Base-by-base conservation (phyloP, 768 basidiomycete genomes). In the Naganishia vishniacii region DNA sequence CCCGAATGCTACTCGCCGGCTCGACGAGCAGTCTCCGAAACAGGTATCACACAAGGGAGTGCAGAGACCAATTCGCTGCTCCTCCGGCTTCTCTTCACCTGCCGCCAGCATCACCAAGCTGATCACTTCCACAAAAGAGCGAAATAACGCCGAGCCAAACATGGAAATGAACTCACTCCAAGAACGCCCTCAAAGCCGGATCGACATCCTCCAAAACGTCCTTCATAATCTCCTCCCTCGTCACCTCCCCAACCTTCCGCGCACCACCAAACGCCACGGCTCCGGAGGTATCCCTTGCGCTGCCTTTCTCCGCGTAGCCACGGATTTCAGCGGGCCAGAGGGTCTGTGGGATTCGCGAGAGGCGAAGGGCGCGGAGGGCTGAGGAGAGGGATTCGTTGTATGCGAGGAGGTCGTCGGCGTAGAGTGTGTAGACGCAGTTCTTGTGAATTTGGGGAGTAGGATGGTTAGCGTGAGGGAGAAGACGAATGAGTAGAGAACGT, bases 371-470 rank as follows among this genome's bases (percentile, higher is more conserved):
- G 5, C 75, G 48, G n/a, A 82, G 81, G 11, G 91, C 75, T 0
- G 78, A 65, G 2, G 71, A 70, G 0, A 91, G 67, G 4, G 84
- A 81, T 13, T 82, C 80, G 26, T 82, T 81, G 78, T 91, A 91
- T 13, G 79, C 80, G 25, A 80, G 79, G 1, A 89, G 75, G 0
- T 86, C 83, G 49, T 91, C 89, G 65, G 88, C 85, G 77, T 91
- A 90, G 26, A 91, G 75, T 69, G 91, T 89, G 77, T 93, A 89
- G 8, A 93, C 87, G 75, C 91, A 93, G n/a, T 92, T 78, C 65
- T n/a, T 66, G 47, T 37, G 28, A 18, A 2, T 11, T 1, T 8
- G 32, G 6, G 31, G 3, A 13, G n/a, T 16, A 9, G 41, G 37
- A 1, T 4, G 23, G 49, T 48, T 23, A 41, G n/a, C 4, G 4